Base-by-base conservation (phyloP, 108 stramenopile species). In the Nitzschia putrida region DNA sequence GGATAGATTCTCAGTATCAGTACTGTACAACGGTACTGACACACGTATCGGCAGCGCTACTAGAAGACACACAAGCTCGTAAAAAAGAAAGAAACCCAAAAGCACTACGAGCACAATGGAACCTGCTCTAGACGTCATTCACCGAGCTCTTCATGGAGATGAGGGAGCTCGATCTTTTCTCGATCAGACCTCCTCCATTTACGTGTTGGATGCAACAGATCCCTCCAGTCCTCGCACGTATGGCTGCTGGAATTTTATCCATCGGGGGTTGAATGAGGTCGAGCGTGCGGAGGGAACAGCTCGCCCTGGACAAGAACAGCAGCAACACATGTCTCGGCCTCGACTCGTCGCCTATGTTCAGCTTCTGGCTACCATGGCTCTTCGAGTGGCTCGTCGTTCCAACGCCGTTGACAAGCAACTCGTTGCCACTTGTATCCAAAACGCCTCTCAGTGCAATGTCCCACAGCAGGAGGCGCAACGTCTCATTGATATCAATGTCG, bases 181-280 rank as follows among this genome's bases (percentile, higher is more conserved):
- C 50, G 86, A 88, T 49, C 76, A 74, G 50, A 92, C 91, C 7
- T 75, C 83, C 16, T 79, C 88, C 22, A 82, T 89, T 40, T 92
- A 89, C 49, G 83, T 89, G 10, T 68, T 88, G 45, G 91, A 92
- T 79, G 85, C 83, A 25, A 83, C 86, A 1, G 82, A 84, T 38
- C 42, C 43, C 7, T 42, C 86, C 12, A 82, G 78, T 12, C 85
- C 85, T 6, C 82, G 81, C 60, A 86, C 84, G 0, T 92, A 84
- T 54, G 91, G 91, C 0, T 86, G 88, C 70, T 92, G 91, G 91
- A 83, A 89, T 61, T 92, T 92, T 66, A 78, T 92, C 3, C 87
- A 92, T 54, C 83, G 88, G 52, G 88, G 88, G 0, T 81, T 92
- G 50, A 89, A 82, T 58, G 91, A 92, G 67, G 72, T 88, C 11